Conservation (phyloP, 2,329 filamentous ascomycete species). For the Leptosphaerulina australis region DNA sequence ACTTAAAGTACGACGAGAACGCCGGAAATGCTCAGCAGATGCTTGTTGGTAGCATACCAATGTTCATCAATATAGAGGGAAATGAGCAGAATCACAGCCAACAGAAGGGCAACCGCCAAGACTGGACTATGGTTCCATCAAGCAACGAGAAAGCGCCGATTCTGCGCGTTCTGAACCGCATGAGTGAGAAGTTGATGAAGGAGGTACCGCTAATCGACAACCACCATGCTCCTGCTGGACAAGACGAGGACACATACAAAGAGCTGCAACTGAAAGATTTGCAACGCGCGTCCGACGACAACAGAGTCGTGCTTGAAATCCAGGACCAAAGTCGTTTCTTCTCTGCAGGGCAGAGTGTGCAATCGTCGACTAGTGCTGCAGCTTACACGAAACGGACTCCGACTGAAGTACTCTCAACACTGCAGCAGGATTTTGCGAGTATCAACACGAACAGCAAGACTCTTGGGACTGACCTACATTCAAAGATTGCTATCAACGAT, state of each 20-base stretch:
- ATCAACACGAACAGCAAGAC: constrained; percentile 40
- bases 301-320: constrained; percentile 82
- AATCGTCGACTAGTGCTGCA: constrained; percentile 56
- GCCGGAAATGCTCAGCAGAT: constrained; percentile 52
- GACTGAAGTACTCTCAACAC: constrained; percentile 66
- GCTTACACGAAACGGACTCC: constrained; percentile 74
- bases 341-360: constrained; percentile 56
- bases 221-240: constrained; percentile 67
- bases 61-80: constrained; percentile 89
- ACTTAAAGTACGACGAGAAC: constrained; percentile 74
- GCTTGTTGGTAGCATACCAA: constrained; percentile 72
- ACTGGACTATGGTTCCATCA: constrained; percentile 84
- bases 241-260: constrained; percentile 75
- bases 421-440: constrained; percentile 68
- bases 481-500: constrained; percentile 71
- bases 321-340: constrained; percentile 88
- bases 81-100: constrained; percentile 96
- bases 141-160: constrained; percentile 81
- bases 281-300: constrained; percentile 72
- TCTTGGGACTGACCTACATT: constrained; percentile 61
- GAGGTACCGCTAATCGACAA: constrained; percentile 80
- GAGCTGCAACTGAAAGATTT: constrained; percentile 81
- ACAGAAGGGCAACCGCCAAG: constrained; percentile 82
- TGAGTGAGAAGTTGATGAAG: constrained; percentile 92
- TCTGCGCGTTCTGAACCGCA: constrained; percentile 82